Percentiles rank a stretch among this genome's conserved stretches.
Evolutionary conservation across 176 grass and related monocot genomes (phyloP).

Genomic region (Ampelocalamus luodianensis): DNA sequence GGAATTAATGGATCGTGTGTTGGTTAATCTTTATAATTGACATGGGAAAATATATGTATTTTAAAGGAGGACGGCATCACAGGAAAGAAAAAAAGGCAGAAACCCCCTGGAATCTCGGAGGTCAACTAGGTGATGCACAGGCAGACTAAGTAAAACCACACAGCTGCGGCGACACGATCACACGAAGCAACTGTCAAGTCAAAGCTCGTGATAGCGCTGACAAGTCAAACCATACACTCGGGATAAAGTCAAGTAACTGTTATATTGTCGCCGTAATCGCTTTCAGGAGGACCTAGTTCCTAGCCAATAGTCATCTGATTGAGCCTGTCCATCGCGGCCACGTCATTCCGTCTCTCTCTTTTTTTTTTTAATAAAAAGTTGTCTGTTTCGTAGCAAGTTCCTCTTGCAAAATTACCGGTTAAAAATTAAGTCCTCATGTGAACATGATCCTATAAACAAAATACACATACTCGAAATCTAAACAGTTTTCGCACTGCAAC

Average conservation of each 20-base stretch:
- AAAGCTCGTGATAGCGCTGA: background rate
- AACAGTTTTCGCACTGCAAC: too few species aligned
- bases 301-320: too few species aligned
- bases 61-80: too few species aligned
- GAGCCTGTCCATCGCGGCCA: too few species aligned
- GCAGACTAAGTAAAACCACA: background rate
- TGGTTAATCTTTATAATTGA: too few species aligned
- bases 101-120: background rate
- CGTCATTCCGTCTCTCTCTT: too few species aligned
- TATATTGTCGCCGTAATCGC: background rate
- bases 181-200: background rate
- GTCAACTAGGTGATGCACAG: background rate
- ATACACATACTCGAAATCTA: background rate
- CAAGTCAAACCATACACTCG: background rate
- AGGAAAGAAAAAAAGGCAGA: background rate
- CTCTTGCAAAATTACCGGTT: too few species aligned
- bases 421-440: background rate
- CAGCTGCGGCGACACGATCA: background rate
- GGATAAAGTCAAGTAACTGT: background rate
- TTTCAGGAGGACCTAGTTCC: background rate
- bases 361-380: too few species aligned
- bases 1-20: too few species aligned
- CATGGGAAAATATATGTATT: background rate
- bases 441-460: too few species aligned
- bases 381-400: too few species aligned